These are phyloP conservation scores for Pholiota adiposa DNA, from an alignment of 1,284 basidiomycete species.

Conservation along the genomic window DNA sequence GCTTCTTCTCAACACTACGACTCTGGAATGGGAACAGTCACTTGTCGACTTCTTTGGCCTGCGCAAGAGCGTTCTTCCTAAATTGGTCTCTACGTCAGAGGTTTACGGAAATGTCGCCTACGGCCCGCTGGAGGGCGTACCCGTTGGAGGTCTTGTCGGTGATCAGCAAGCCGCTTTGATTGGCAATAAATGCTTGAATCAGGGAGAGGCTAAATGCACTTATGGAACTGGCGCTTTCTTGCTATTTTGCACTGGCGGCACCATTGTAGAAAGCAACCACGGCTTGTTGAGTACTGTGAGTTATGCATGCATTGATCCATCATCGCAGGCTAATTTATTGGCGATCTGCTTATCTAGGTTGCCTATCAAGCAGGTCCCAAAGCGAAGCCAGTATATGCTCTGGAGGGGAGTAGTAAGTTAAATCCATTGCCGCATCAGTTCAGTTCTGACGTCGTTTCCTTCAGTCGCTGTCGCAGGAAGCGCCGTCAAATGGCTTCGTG, in stretches of 20 bases:
- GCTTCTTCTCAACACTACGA: conserved; percentile 85
- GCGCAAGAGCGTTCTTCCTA: conserved; percentile 80
- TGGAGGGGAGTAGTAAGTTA: conserved; percentile 89
- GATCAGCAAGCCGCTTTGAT: conserved; percentile 97
- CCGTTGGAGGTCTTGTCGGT: conserved; percentile 91
- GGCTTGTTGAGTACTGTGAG: conserved; percentile 88
- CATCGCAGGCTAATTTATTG: background rate
- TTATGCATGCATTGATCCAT: conserved; percentile 36
- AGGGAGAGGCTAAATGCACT: conserved; percentile 92
- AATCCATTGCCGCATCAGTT: background rate
- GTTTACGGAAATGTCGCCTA: conserved; percentile 82
- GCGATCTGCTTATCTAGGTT: conserved; percentile 50
- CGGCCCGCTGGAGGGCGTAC: conserved; percentile 77
- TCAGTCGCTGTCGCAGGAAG: conserved; percentile 92
- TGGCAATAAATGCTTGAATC: conserved; percentile 90
- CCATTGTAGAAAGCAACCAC: conserved; percentile 85
- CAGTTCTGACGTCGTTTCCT: conserved; percentile 6
- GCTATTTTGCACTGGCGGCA: conserved; percentile 90
- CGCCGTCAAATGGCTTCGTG: conserved; percentile 96
- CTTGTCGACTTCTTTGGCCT: conserved; percentile 91
- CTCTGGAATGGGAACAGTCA: conserved; percentile 82
- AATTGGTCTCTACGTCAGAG: conserved; percentile 90
- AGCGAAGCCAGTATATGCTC: conserved; percentile 85
- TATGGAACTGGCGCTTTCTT: conserved; percentile 97
- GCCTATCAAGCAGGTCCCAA: conserved; percentile 91